Base-by-base conservation (phyloP, 441 rosid genomes). In the Aquilaria agallochum region DNA sequence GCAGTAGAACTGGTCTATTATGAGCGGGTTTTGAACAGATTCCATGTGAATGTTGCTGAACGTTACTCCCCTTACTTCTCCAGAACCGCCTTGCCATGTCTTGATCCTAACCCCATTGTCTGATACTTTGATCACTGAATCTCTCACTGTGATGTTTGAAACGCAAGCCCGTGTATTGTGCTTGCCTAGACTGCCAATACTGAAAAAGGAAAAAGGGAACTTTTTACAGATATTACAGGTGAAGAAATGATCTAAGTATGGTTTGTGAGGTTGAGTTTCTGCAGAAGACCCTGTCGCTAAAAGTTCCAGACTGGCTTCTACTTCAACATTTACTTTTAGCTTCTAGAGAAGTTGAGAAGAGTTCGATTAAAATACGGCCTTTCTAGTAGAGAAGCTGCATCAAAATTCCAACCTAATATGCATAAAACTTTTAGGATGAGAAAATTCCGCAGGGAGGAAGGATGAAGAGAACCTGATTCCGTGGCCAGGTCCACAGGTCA, bases 61-160 rank as follows among this genome's bases (percentile, higher is more conserved):
- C 36, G 80, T 83, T 42, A 90, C 69, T 53, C 91, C 76, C 9
- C 83, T 69, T 12, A 87, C 88, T 2, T 84, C 78, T 50, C 97
- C 96, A 0, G 87, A 87, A 31, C 96, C 93, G 10, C 94, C 98
- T 79, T 90, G 90, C 96, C 96, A 94, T 40, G 98, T 90, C 78
- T 94, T 90, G 80, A 90, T 94, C 64, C 94, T 65, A 13, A 90
- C 88, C 40, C 98, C 98, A 5, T 89, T 89, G 45, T 78, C 83
- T 0, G 92, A 77, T 10, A 44, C 63, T 72, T 75, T 89, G 30
- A 93, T 88, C 53, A 77, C 72, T 0, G 89, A 83, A 73, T 90
- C 83, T 60, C 80, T 71, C 9, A 94, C 94, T 0, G 92, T 84
- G 58, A 94, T 78, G 66, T 90, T 90, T 2, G 88, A 75, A 34